Conservation (phyloP, 352 stramenopile genomes). For the Phytophthora colocasiae region DNA sequence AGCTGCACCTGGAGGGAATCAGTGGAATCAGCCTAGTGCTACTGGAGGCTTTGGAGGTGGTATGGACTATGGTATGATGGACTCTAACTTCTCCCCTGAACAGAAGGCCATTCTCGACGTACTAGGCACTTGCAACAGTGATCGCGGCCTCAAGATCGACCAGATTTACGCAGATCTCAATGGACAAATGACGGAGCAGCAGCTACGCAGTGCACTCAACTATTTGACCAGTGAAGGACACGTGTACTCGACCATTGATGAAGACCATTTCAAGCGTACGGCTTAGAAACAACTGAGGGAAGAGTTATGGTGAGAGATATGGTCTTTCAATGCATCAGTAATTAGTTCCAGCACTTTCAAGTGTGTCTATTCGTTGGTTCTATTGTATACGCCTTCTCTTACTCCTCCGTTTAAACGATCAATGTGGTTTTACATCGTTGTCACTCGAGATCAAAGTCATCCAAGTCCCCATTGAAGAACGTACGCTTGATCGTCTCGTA, state of each 20-base stretch:
- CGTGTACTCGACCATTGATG: conserved; percentile 93
- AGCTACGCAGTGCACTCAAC: conserved; percentile 74
- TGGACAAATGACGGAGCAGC: conserved; percentile 68
- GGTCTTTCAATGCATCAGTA: background rate
- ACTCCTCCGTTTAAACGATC: conserved; percentile 6
- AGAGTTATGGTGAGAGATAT: background rate
- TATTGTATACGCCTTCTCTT: conserved; percentile 31
- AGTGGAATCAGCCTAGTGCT: conserved; percentile 36
- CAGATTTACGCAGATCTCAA: conserved; percentile 74
- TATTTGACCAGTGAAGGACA: conserved; percentile 90
- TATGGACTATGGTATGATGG: conserved; percentile 76
- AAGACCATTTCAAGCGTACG: conserved; percentile 92
- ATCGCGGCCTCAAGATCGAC: conserved; percentile 84
- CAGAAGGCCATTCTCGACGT: conserved; percentile 86
- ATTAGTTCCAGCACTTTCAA: background rate
- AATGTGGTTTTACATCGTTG: conserved; percentile 1
- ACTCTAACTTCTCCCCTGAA: conserved; percentile 78
- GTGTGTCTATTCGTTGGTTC: conserved; percentile 21
- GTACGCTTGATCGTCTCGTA: conserved; percentile 87
- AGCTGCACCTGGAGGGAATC: conserved; percentile 9
- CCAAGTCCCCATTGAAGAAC: conserved; percentile 71
- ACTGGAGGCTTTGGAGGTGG: conserved; percentile 30
- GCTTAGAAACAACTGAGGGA: conserved; percentile 40
- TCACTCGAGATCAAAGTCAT: conserved; percentile 72
- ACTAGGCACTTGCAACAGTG: conserved; percentile 69